A percentile compares a stretch with the other conserved stretches of the same genome.
phyloP scores from a whole-genome alignment of 768 basidiomycete genomes.

The Termitomyces eurrhizus region DNA sequence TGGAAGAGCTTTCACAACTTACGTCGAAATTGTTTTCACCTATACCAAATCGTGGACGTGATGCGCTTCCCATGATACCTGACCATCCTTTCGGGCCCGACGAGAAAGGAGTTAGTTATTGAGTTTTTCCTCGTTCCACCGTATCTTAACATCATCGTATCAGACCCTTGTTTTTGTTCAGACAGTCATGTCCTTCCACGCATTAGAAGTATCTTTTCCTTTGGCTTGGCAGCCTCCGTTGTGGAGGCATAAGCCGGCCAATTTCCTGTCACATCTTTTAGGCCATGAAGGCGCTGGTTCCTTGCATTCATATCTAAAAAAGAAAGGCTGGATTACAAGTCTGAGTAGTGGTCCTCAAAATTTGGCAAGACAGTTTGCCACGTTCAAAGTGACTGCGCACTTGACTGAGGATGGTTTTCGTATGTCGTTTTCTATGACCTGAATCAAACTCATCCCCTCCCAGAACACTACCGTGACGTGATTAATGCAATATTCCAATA shows the following conservation, averaged over 20 bases:
- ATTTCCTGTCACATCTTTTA: constrained; percentile 75
- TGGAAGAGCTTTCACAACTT: constrained; percentile 66
- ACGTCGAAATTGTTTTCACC: constrained; percentile 69
- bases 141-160: constrained; percentile 11
- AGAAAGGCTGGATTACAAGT: constrained; percentile 79
- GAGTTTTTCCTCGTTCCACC: background rate
- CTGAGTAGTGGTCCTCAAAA: constrained; percentile 67
- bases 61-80: constrained; percentile 55
- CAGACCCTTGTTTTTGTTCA: constrained; percentile 83
- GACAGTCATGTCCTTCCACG: constrained; percentile 85
- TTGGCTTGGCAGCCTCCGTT: constrained; percentile 66
- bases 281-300: constrained; percentile 95
- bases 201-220: constrained; percentile 78
- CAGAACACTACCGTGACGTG: constrained; percentile 75
- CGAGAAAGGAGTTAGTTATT: constrained; percentile 63
- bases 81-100: constrained; percentile 76
- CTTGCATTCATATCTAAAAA: constrained; percentile 84
- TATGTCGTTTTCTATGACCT: constrained; percentile 34
- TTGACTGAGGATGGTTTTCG: constrained; percentile 86
- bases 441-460: background rate
- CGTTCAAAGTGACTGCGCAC: constrained; percentile 81
- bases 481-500: constrained; percentile 76
- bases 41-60: constrained; percentile 57
- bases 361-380: constrained; percentile 79
- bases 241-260: constrained; percentile 76